These are phyloP conservation scores for Tribonema minus DNA, from an alignment of 108 stramenopile genomes.

Conservation along the genomic window DNA sequence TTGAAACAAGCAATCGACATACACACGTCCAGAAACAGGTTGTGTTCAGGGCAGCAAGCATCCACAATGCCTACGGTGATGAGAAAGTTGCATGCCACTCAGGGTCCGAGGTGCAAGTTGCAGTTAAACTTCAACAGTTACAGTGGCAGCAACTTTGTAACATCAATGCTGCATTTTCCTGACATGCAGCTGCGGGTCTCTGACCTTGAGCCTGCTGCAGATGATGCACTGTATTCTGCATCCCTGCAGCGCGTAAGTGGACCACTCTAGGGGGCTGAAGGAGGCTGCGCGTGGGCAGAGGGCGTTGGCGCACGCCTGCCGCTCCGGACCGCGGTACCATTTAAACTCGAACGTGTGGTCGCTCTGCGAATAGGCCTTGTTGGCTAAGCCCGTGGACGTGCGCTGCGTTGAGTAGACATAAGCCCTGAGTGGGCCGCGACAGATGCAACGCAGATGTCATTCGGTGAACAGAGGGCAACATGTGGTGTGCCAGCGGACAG, in stretches of 20 bases:
- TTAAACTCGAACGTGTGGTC: slow-evolving; percentile 11
- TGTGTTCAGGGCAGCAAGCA: no score
- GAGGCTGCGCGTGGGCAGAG: slow-evolving; percentile 30
- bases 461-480: no score
- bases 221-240: slow-evolving; percentile 37
- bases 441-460: background rate
- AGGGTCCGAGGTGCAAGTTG: no score
- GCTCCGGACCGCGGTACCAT: slow-evolving; percentile 41
- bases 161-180: no score
- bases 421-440: background rate
- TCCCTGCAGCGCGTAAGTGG: slow-evolving; percentile 29
- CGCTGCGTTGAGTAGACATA: slow-evolving; percentile 22
- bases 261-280: slow-evolving; percentile 42
- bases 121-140: no score
- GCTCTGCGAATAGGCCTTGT: slow-evolving; percentile 35
- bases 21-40: no score
- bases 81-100: no score
- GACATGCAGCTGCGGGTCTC: no score
- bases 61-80: no score
- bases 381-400: slow-evolving; percentile 2
- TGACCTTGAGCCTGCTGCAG: slow-evolving; percentile 38
- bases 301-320: slow-evolving; percentile 39
- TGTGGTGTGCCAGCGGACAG: no score
- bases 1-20: no score
- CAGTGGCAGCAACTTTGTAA: no score